Evolutionary conservation across 441 rosid species (phyloP).

Genomic region (Bocquillonia castaneifolia): DNA sequence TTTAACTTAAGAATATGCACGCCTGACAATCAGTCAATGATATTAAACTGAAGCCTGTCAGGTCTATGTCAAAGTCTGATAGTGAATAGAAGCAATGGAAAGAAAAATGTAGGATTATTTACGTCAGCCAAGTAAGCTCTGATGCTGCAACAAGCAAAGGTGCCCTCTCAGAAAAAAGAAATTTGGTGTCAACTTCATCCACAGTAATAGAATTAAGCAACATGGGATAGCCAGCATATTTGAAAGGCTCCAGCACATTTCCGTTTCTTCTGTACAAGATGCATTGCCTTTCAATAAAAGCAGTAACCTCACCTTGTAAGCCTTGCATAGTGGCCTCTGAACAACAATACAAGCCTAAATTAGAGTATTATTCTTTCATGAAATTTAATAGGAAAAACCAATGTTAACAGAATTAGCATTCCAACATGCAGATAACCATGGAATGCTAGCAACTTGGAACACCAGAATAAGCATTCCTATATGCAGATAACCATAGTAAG

Average conservation of each 20-base stretch:
- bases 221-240: conserved; percentile 99
- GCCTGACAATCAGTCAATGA: conserved; percentile 41
- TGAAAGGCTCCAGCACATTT: conserved; percentile 84
- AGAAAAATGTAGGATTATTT: conserved; percentile 26
- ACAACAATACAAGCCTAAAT: conserved; percentile 18
- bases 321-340: conserved; percentile 99
- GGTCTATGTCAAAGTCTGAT: not conserved
- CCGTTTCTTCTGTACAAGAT: conserved; percentile 92
- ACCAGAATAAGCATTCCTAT: no score
- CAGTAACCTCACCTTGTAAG: conserved; percentile 97
- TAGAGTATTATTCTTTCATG: not conserved
- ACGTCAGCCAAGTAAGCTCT: conserved; percentile 97
- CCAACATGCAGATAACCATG: not conserved
- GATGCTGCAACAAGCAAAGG: conserved; percentile 99
- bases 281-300: conserved; percentile 97
- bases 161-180: conserved; percentile 83
- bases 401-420: not conserved
- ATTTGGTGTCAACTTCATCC: conserved; percentile 88
- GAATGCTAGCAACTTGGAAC: no score
- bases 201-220: conserved; percentile 92
- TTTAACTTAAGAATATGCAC: conserved; percentile 92
- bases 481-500: no score
- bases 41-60: conserved; percentile 12
- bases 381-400: not conserved
- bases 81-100: conserved; percentile 13